Percentiles rank a stretch among this genome's conserved stretches.
Evolutionary conservation across 2,329 filamentous ascomycete species (phyloP).

Genomic region (Talaromyces sp.): DNA sequence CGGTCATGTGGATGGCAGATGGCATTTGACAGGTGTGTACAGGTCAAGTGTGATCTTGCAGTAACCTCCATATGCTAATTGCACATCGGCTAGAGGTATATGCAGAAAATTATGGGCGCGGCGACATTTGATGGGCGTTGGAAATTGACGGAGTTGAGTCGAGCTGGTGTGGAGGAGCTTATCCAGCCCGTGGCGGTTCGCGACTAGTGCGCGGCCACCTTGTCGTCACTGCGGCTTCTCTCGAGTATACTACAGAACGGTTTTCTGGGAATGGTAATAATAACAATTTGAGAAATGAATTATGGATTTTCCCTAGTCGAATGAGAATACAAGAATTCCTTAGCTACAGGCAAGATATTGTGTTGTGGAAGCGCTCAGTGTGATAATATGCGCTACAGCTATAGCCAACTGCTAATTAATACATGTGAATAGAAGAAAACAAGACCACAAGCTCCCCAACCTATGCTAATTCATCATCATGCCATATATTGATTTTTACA

Average conservation of each 20-base stretch:
- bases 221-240: neutral
- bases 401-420: neutral
- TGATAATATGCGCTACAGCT: neutral
- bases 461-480: constrained; percentile 11
- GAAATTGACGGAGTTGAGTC: neutral
- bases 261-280: no score
- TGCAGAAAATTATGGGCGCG: neutral
- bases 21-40: constrained; percentile 28
- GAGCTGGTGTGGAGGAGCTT: neutral
- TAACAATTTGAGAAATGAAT: no score
- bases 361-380: neutral
- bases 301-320: no score
- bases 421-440: neutral
- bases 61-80: constrained; percentile 11
- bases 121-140: neutral
- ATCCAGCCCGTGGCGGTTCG: neutral
- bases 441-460: constrained; percentile 4
- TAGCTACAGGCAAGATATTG: neutral
- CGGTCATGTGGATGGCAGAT: constrained; percentile 32
- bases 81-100: neutral
- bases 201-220: neutral
- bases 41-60: constrained; percentile 3
- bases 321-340: neutral
- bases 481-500: constrained; percentile 9
- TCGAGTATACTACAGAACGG: neutral